Evolutionary conservation across 148 eudicot genomes (phyloP).

Genomic region (Pharnaceum exiguum): DNA sequence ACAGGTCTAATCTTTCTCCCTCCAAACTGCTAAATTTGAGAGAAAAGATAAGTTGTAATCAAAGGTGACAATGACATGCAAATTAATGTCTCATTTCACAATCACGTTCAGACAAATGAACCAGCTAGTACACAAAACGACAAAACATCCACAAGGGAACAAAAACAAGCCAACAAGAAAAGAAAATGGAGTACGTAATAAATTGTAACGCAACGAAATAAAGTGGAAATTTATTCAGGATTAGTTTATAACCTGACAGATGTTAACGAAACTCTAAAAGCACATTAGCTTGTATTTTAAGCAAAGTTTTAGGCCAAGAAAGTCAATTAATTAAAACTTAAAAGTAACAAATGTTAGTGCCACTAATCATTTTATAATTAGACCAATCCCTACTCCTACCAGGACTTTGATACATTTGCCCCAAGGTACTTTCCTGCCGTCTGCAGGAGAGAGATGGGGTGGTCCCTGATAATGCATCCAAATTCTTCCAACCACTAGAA

Average conservation of each 20-base stretch:
- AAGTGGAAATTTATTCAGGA: background rate
- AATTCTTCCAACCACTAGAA: constrained; percentile 23
- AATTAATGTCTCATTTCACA: constrained; percentile 25
- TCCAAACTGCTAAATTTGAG: too few species aligned
- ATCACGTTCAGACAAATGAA: constrained; percentile 27
- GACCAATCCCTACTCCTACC: constrained; percentile 10
- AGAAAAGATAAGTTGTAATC: constrained; percentile 11
- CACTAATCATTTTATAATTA: constrained; percentile 27
- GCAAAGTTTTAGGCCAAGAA: constrained; percentile 24
- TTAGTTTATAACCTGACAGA: background rate
- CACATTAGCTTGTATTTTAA: constrained; percentile 24
- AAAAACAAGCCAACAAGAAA: constrained; percentile 16
- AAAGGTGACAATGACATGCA: constrained; percentile 31
- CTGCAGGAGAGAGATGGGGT: constrained; percentile 5
- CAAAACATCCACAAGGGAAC: constrained; percentile 20
- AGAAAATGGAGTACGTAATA: background rate
- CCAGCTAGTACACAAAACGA: constrained; percentile 16
- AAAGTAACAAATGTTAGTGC: constrained; percentile 22
- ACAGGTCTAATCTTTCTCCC: background rate
- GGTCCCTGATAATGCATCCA: constrained; percentile 29
- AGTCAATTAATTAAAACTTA: constrained; percentile 26
- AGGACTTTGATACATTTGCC: constrained; percentile 5
- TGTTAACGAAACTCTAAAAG: constrained; percentile 18
- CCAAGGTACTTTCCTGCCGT: constrained; percentile 17
- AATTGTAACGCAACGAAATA: constrained; percentile 1